These are phyloP conservation scores for Penicillium goetzii DNA, from an alignment of 495 filamentous ascomycete genomes.

Conservation along the genomic window DNA sequence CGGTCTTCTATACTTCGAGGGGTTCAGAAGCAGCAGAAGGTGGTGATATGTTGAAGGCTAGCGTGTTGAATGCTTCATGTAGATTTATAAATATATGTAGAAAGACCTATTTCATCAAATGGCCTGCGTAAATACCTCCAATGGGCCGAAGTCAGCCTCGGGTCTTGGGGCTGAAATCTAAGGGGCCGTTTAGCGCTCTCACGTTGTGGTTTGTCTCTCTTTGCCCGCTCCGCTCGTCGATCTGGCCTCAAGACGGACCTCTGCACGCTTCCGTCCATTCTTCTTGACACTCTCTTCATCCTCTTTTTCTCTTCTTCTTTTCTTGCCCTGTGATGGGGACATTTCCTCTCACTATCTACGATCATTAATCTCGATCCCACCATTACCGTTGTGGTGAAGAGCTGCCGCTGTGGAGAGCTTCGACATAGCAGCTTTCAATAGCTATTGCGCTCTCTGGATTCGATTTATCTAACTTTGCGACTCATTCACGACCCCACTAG, in stretches of 20 bases:
- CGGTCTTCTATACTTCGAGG: neutral
- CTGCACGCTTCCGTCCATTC: slow-evolving; percentile 40
- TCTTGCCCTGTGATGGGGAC: slow-evolving; percentile 44
- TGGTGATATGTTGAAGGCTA: neutral
- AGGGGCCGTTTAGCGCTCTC: slow-evolving; percentile 30
- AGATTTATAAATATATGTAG: neutral
- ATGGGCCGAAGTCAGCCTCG: slow-evolving; percentile 10
- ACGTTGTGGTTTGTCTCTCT: slow-evolving; percentile 14
- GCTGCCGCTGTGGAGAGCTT: slow-evolving; percentile 31
- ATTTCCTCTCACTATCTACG: slow-evolving; percentile 37
- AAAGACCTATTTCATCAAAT: neutral
- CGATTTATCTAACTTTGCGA: slow-evolving; percentile 13
- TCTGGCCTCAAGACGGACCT: slow-evolving; percentile 40
- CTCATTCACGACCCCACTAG: slow-evolving; percentile 10
- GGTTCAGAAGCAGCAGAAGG: neutral
- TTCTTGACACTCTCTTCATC: slow-evolving; percentile 27
- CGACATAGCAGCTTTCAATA: slow-evolving; percentile 24
- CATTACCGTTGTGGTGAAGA: slow-evolving; percentile 30
- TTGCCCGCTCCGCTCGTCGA: slow-evolving; percentile 31
- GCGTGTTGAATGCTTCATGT: neutral
- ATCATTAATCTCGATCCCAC: slow-evolving; percentile 42
- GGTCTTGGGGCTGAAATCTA: slow-evolving; percentile 16
- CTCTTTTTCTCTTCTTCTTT: slow-evolving; percentile 26
- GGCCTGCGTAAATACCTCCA: neutral
- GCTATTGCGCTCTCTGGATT: slow-evolving; percentile 10